Percentiles rank a stretch among this genome's conserved stretches.
Evolutionary conservation across 371 early-diverging fungal genomes (phyloP).

Genomic region (Rhizopus delemar): DNA sequence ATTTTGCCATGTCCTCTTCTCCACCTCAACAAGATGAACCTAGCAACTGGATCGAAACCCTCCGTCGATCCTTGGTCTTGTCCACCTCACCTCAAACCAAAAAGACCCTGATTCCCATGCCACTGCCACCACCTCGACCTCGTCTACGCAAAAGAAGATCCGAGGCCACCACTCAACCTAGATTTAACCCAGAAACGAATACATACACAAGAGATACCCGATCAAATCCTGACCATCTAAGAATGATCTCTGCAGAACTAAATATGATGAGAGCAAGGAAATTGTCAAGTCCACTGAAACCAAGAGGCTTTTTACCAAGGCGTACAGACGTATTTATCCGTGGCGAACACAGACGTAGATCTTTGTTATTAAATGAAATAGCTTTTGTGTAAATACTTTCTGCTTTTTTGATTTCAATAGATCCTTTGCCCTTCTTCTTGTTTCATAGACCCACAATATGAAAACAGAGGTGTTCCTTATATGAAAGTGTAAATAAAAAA

Average conservation of each 20-base stretch:
- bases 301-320: constrained; percentile 60
- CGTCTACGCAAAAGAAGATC: constrained; percentile 42
- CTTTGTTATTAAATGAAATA: constrained; percentile 26
- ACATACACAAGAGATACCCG: constrained; percentile 60
- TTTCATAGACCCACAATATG: too few relatives aligned
- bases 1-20: constrained; percentile 43
- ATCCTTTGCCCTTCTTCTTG: neutral
- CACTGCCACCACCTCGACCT: constrained; percentile 40
- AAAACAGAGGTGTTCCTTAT: too few relatives aligned
- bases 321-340: constrained; percentile 54
- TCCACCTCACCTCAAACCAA: constrained; percentile 15
- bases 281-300: constrained; percentile 58
- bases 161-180: constrained; percentile 54
- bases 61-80: constrained; percentile 30
- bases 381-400: neutral
- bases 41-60: constrained; percentile 26
- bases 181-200: constrained; percentile 52
- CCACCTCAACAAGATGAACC: constrained; percentile 27
- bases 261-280: constrained; percentile 62
- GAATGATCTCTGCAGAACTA: constrained; percentile 63
- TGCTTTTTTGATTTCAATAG: neutral
- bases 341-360: constrained; percentile 33
- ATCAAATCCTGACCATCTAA: constrained; percentile 61
- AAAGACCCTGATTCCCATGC: constrained; percentile 47
- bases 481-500: too few relatives aligned